Percentiles rank a stretch among this genome's conserved stretches.
Conservation (phyloP, 2,329 filamentous ascomycete species). For the Stromatinia cepivora region DNA sequence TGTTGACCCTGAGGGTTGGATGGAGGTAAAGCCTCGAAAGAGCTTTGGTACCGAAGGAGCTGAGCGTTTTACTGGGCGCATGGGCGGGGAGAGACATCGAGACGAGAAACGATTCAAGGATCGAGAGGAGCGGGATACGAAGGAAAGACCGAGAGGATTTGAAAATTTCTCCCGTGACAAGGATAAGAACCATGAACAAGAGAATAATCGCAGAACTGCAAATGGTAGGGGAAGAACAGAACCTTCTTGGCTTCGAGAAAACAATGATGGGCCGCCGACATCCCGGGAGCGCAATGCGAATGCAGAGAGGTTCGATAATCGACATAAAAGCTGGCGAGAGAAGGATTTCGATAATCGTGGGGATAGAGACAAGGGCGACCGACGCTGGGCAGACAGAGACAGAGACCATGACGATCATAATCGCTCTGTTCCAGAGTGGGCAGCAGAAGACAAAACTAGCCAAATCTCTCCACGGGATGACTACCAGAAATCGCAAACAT, state of each 20-base stretch:
- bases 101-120: constrained; percentile 49
- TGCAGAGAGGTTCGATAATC: constrained; percentile 39
- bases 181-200: constrained; percentile 50
- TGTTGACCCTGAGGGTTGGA: constrained; percentile 73
- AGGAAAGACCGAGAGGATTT: constrained; percentile 51
- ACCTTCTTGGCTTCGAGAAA: constrained; percentile 69
- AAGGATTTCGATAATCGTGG: constrained; percentile 43
- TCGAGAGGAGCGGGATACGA: constrained; percentile 56
- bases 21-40: constrained; percentile 70
- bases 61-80: constrained; percentile 67
- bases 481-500: constrained; percentile 91
- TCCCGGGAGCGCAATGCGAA: constrained; percentile 40
- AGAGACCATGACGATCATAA: constrained; percentile 48
- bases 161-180: constrained; percentile 53
- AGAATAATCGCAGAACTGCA: constrained; percentile 61
- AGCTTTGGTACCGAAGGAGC: constrained; percentile 72
- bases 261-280: constrained; percentile 38
- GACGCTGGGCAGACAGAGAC: constrained; percentile 49
- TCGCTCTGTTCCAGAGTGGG: constrained; percentile 68
- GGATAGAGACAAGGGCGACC: constrained; percentile 35
- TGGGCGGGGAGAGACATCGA: constrained; percentile 53
- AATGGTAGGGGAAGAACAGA: constrained; percentile 65
- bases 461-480: constrained; percentile 82
- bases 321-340: constrained; percentile 44
- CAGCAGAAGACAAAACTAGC: constrained; percentile 73